phyloP scores from a whole-genome alignment of 768 basidiomycete species.

The Boletus subparvulus region DNA sequence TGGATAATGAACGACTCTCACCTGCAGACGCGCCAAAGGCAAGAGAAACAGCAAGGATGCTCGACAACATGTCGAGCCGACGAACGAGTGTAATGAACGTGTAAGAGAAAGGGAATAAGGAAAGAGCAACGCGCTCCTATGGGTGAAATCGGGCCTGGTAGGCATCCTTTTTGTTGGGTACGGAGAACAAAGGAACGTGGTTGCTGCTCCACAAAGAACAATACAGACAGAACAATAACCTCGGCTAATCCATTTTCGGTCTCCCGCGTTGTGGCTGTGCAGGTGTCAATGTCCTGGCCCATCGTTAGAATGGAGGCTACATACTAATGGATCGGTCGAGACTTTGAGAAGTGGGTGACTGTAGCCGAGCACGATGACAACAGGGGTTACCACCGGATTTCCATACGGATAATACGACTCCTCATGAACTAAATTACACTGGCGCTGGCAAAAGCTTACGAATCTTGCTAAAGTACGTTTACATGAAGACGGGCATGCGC shows the following conservation, averaged over 20 bases:
- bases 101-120: constrained; percentile 11
- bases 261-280: constrained; percentile 14
- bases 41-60: constrained; percentile 37
- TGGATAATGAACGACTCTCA: constrained; percentile 20
- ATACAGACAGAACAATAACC: constrained; percentile 29
- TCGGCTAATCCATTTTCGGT: constrained; percentile 11
- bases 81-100: constrained; percentile 25
- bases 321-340: not conserved
- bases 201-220: constrained; percentile 28
- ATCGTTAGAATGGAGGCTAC: not conserved
- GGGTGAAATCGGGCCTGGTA: constrained; percentile 1
- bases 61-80: constrained; percentile 40
- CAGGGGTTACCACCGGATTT: not conserved
- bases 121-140: constrained; percentile 25
- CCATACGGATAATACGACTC: not conserved
- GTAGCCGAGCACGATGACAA: not conserved
- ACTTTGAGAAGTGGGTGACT: not conserved
- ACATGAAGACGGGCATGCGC: constrained; percentile 3
- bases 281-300: not conserved
- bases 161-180: constrained; percentile 32
- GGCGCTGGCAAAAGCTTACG: not conserved
- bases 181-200: constrained; percentile 25
- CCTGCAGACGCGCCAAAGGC: constrained; percentile 40
- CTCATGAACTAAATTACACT: not conserved
- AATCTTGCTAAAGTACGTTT: constrained; percentile 7